These are phyloP conservation scores for Pseudogymnoascus sp. DNA, from an alignment of 2,329 filamentous ascomycete genomes.

Conservation along the genomic window DNA sequence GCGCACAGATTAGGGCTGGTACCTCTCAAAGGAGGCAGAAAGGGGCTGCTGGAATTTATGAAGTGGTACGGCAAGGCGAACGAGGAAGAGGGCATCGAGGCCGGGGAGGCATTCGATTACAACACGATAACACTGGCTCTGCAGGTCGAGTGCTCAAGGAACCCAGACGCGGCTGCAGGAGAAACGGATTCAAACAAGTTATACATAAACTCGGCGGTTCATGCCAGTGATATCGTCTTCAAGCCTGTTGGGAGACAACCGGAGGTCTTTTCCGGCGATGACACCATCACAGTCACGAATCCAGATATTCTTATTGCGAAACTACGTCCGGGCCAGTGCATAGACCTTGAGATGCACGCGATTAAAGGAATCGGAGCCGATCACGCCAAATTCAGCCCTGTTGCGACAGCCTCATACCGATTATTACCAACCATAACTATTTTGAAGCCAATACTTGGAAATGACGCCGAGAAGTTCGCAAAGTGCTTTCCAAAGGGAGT, in stretches of 20 bases:
- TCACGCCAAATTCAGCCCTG: slow-evolving; percentile 94
- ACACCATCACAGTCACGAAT: slow-evolving; percentile 68
- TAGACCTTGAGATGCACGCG: slow-evolving; percentile 84
- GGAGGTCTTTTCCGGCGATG: slow-evolving; percentile 58
- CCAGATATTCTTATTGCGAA: slow-evolving; percentile 93
- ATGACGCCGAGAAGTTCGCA: slow-evolving; percentile 81
- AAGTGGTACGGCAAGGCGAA: slow-evolving; percentile 70
- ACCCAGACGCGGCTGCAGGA: slow-evolving; percentile 58
- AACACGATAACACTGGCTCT: slow-evolving; percentile 81
- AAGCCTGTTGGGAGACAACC: slow-evolving; percentile 65
- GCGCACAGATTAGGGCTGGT: slow-evolving; percentile 84
- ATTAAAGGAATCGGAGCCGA: slow-evolving; percentile 90
- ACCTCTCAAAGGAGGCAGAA: slow-evolving; percentile 71
- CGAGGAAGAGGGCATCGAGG: slow-evolving; percentile 51
- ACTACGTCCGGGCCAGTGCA: slow-evolving; percentile 79
- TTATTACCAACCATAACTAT: slow-evolving; percentile 85
- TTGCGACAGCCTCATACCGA: slow-evolving; percentile 88
- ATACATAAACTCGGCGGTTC: slow-evolving; percentile 79
- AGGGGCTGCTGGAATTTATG: slow-evolving; percentile 69
- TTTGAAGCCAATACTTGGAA: slow-evolving; percentile 70
- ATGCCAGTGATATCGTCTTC: slow-evolving; percentile 71
- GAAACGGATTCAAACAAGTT: slow-evolving; percentile 77
- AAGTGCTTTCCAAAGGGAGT: slow-evolving; percentile 86
- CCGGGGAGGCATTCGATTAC: slow-evolving; percentile 57
- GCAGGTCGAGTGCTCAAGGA: slow-evolving; percentile 71